Evolutionary conservation across 768 basidiomycete species (phyloP).

Genomic region (Lentinula boryana): DNA sequence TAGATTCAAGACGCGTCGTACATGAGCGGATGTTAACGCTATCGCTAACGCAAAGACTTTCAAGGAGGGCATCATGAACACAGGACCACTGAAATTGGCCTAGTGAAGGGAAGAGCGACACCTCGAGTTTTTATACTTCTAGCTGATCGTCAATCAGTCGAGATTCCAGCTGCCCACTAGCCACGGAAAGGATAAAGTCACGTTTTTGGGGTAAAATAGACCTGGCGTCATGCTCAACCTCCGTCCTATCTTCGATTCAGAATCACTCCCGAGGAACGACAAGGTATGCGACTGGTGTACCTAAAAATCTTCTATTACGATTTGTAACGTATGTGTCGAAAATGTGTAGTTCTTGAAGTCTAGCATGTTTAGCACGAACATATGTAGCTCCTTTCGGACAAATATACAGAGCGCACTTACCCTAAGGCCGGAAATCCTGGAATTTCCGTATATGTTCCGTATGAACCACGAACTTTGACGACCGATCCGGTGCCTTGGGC

Average conservation of each 20-base stretch:
- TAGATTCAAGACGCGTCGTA: constrained; percentile 18
- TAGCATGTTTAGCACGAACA: background rate
- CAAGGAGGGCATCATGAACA: constrained; percentile 22
- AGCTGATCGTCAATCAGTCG: constrained; percentile 7
- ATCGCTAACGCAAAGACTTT: constrained; percentile 25
- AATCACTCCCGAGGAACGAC: background rate
- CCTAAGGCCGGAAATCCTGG: background rate
- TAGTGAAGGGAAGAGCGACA: constrained; percentile 11
- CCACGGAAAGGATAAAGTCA: constrained; percentile 3
- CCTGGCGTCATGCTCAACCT: background rate
- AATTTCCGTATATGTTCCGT: too few species aligned
- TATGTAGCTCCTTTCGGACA: background rate
- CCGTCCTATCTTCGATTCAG: background rate
- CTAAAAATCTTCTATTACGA: background rate
- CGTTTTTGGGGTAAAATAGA: background rate
- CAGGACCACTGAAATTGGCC: constrained; percentile 11
- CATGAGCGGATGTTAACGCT: constrained; percentile 31
- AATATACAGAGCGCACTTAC: background rate
- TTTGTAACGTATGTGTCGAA: background rate
- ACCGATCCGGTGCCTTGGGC: background rate
- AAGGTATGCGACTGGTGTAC: background rate
- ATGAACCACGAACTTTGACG: background rate
- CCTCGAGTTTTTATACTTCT: constrained; percentile 9
- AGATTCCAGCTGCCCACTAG: background rate
- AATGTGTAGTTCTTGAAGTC: background rate